phyloP scores from a whole-genome alignment of 129 eudicot genomes.

The Cynara cardunculus region DNA sequence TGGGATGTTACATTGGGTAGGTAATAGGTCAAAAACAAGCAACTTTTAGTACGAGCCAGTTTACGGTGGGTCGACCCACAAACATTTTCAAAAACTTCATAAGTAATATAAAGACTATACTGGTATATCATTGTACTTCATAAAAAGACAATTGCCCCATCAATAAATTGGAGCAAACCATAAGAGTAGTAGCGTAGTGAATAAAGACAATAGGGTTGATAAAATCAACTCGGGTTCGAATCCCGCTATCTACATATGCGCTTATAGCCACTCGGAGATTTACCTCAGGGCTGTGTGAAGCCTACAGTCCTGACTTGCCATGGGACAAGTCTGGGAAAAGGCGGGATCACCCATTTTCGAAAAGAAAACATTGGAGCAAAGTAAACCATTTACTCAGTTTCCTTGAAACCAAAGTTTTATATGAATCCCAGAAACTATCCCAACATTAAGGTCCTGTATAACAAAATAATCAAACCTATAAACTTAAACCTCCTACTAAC shows the following conservation, averaged over 20 bases:
- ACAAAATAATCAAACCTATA: not conserved
- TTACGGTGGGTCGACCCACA: not conserved
- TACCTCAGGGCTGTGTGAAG: not conserved
- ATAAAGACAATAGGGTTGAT: not conserved
- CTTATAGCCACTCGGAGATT: not conserved
- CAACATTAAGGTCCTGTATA: not conserved
- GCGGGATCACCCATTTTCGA: not conserved
- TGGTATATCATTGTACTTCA: too few species aligned
- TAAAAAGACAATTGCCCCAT: too few species aligned
- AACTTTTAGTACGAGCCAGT: not conserved
- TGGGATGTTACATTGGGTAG: too few species aligned
- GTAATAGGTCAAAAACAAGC: too few species aligned
- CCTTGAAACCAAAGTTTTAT: not conserved
- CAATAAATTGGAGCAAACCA: not conserved
- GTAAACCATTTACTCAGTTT: too few species aligned
- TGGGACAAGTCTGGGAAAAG: not conserved
- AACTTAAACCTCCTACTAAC: not conserved
- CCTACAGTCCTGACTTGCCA: not conserved
- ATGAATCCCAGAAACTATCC: not conserved
- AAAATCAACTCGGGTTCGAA: not conserved
- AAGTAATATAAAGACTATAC: too few species aligned
- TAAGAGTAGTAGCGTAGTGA: not conserved
- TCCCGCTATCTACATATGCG: not conserved
- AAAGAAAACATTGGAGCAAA: not conserved
- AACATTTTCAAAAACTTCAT: too few species aligned